Percentiles rank a stretch among this genome's conserved stretches.
These are phyloP conservation scores for Fagus crenata DNA, from an alignment of 306 rosid species.

Conservation along the genomic window DNA sequence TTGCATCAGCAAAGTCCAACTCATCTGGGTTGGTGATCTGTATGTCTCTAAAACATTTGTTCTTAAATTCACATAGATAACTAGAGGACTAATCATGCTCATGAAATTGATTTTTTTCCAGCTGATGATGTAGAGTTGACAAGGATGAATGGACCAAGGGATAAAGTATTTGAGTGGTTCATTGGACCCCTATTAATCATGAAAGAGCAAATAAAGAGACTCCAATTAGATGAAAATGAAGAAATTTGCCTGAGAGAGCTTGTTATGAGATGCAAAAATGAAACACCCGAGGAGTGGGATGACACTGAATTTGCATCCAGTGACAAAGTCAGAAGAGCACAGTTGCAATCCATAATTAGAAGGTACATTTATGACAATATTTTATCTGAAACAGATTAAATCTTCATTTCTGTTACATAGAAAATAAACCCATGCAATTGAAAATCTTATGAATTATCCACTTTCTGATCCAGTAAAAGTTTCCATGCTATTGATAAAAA, in stretches of 20 bases:
- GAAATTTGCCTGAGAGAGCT: slow-evolving; percentile 59
- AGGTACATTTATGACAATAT: slow-evolving; percentile 40
- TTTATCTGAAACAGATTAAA: not conserved
- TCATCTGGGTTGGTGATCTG: slow-evolving; percentile 73
- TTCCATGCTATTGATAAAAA: not conserved
- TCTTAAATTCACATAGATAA: not conserved
- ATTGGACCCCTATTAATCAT: slow-evolving; percentile 70
- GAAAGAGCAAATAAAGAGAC: slow-evolving; percentile 69
- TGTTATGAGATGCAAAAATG: slow-evolving; percentile 59
- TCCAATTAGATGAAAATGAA: slow-evolving; percentile 50
- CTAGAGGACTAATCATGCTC: slow-evolving; percentile 20
- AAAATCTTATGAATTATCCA: not conserved
- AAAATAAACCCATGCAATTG: not conserved
- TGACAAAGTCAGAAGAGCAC: slow-evolving; percentile 67
- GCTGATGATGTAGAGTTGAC: slow-evolving; percentile 73
- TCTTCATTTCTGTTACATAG: not conserved
- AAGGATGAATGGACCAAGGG: slow-evolving; percentile 59
- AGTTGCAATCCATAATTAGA: slow-evolving; percentile 72
- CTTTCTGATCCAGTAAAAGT: not conserved
- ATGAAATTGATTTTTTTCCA: slow-evolving; percentile 34
- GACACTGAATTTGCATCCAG: slow-evolving; percentile 50
- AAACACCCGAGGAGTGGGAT: slow-evolving; percentile 74
- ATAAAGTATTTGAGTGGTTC: slow-evolving; percentile 74
- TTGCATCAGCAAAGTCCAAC: slow-evolving; percentile 63
- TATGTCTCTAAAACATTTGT: slow-evolving; percentile 32